Evolutionary conservation across 2,329 filamentous ascomycete genomes (phyloP).

Genomic region (Fusarium sp.): DNA sequence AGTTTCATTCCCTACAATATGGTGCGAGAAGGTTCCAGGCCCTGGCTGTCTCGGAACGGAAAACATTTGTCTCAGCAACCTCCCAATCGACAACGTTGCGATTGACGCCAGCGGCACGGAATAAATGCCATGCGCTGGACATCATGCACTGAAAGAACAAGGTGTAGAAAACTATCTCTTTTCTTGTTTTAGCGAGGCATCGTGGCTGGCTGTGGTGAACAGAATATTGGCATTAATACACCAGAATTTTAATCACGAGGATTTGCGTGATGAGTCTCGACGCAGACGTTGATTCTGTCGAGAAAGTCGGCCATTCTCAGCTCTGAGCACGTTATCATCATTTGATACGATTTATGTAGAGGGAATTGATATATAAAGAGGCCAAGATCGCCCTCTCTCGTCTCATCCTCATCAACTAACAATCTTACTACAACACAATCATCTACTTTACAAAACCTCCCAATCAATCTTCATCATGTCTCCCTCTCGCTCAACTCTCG

Average conservation of each 20-base stretch:
- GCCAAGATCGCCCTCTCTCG: background rate
- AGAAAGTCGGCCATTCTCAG: background rate
- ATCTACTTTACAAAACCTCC: background rate
- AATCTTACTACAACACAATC: background rate
- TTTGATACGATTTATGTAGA: too few relatives aligned
- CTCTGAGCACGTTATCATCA: accelerated
- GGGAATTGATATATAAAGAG: background rate
- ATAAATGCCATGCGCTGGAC: too few relatives aligned
- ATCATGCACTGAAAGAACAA: too few relatives aligned
- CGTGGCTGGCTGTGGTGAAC: too few relatives aligned
- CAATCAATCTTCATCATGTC: background rate
- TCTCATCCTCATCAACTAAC: background rate
- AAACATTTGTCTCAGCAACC: accelerated
- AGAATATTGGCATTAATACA: background rate
- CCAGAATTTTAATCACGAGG: background rate
- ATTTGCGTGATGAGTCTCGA: background rate
- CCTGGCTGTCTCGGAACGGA: too few relatives aligned
- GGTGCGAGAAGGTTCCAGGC: too few relatives aligned
- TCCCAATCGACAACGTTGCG: too few relatives aligned
- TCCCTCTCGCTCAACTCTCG: background rate
- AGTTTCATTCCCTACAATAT: too few relatives aligned
- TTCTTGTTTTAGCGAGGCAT: too few relatives aligned
- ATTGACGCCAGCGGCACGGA: too few relatives aligned
- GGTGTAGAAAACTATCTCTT: accelerated
- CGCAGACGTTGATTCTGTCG: background rate